These are phyloP conservation scores for Cunninghamia lanceolata DNA, from an alignment of 75 land plant species.

Conservation along the genomic window DNA sequence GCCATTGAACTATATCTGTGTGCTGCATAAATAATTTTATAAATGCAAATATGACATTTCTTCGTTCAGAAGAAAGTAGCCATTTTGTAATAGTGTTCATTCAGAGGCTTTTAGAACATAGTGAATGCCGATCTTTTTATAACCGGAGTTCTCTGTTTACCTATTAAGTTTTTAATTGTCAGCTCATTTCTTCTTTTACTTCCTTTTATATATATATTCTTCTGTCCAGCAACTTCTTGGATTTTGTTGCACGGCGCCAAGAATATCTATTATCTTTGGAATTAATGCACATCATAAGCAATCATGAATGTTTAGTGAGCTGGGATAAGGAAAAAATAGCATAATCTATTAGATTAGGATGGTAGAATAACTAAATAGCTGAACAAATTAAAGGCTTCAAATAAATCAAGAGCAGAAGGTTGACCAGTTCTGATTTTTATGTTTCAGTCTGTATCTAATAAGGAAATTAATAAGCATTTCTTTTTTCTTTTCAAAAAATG, in stretches of 20 bases:
- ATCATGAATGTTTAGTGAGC: background rate
- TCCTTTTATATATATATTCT: background rate
- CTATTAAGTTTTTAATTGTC: background rate
- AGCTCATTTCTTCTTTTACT: background rate
- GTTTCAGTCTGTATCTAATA: background rate
- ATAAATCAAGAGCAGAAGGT: background rate
- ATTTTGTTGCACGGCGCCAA: background rate
- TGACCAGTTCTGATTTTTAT: background rate
- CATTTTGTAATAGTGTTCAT: background rate
- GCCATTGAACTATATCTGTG: background rate
- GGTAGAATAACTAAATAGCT: background rate
- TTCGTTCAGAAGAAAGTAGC: background rate
- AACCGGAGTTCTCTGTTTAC: background rate
- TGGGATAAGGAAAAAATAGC: background rate
- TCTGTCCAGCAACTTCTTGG: background rate
- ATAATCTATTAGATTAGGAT: background rate
- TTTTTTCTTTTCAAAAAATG: background rate
- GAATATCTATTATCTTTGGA: background rate
- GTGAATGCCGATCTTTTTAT: background rate
- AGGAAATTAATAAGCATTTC: background rate
- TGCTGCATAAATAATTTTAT: background rate
- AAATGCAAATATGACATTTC: background rate
- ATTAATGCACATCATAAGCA: background rate
- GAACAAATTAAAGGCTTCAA: background rate
- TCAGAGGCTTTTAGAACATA: background rate